Conservation (phyloP, 129 eudicot genomes). For the Deinandra increscens region DNA sequence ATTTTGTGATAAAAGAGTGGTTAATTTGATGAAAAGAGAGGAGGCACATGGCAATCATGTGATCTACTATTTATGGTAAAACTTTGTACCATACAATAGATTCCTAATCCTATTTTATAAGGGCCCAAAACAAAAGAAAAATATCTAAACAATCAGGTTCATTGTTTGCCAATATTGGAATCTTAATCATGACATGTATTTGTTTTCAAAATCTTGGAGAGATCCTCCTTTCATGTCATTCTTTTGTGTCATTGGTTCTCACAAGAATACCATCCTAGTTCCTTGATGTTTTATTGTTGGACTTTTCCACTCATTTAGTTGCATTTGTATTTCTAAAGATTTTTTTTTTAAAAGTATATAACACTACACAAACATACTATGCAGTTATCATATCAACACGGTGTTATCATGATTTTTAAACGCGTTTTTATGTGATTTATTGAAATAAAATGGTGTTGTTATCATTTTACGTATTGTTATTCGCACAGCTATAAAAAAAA, state of each 20-base stretch:
- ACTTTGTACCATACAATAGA: background rate
- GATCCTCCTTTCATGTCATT: conserved; percentile 38
- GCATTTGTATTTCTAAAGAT: background rate
- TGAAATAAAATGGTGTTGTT: too few species aligned
- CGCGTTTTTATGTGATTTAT: too few species aligned
- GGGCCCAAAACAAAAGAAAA: conserved; percentile 17
- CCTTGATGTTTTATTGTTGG: background rate
- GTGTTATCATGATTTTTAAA: too few species aligned
- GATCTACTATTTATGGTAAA: conserved; percentile 18
- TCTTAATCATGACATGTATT: conserved; percentile 5
- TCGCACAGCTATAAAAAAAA: too few species aligned
- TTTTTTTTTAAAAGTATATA: too few species aligned
- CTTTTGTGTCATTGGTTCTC: conserved; percentile 1
- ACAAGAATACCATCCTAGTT: background rate
- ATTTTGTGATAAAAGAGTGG: background rate
- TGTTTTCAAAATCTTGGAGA: conserved; percentile 25
- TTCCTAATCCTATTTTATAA: background rate
- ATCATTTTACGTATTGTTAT: too few species aligned
- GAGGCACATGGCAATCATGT: conserved; percentile 25
- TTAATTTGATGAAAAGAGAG: background rate
- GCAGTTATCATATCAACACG: too few species aligned
- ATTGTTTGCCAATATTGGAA: conserved; percentile 21
- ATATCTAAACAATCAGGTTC: conserved; percentile 20
- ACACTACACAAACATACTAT: too few species aligned
- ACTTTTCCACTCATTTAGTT: background rate